Evolutionary conservation across 331 rosid species (phyloP).

Genomic region (Malus hybrid): DNA sequence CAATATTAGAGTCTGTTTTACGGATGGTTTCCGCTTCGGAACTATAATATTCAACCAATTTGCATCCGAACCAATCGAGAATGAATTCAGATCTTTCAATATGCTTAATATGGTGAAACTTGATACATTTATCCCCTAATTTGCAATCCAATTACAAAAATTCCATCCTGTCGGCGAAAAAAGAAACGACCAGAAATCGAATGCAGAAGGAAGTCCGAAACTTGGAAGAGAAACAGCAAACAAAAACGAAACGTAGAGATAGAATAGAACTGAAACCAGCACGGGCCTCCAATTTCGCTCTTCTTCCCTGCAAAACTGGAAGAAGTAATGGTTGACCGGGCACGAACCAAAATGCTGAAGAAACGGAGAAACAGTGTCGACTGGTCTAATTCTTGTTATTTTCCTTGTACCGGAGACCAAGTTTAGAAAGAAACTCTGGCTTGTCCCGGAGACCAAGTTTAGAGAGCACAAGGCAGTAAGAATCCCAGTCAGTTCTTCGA

Average conservation of each 20-base stretch:
- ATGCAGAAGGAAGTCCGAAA: no score
- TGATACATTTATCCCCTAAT: no score
- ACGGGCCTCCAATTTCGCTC: not conserved
- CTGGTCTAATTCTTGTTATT: not conserved
- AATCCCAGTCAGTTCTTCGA: conserved; percentile 88
- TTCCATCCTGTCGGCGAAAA: no score
- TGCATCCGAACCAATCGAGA: no score
- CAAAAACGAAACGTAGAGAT: not conserved
- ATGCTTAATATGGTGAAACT: no score
- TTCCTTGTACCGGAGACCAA: conserved; percentile 58
- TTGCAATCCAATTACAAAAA: no score
- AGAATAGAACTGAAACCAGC: not conserved
- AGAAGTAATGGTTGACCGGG: not conserved
- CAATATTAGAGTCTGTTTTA: not conserved
- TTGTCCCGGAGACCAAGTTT: conserved; percentile 85
- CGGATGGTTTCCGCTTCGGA: no score
- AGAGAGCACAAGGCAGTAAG: conserved; percentile 69
- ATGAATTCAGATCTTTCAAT: no score
- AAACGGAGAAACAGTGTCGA: not conserved
- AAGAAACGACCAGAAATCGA: no score
- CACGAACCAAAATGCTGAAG: not conserved
- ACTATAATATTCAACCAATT: no score
- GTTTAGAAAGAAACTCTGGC: conserved; percentile 59
- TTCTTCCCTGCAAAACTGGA: not conserved
- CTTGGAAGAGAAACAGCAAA: not conserved